Percentiles rank a stretch among this genome's conserved stretches.
phyloP scores from a whole-genome alignment of 306 rosid genomes.

The Parietaria judaica region DNA sequence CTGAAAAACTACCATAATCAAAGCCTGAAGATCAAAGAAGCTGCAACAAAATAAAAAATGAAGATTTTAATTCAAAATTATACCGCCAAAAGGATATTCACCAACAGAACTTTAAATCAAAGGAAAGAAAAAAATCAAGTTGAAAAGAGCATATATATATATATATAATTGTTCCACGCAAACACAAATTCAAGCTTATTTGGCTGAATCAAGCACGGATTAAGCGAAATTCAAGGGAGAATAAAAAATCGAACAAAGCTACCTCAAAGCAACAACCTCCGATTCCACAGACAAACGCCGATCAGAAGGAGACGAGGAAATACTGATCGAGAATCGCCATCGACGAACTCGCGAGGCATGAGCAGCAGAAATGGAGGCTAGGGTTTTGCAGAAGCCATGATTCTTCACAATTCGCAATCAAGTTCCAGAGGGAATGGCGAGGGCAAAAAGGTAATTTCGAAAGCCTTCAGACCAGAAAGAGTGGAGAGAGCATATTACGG shows the following conservation, averaged over 20 bases:
- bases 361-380: conserved; percentile 44
- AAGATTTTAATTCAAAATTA: background rate
- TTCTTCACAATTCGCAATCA: conserved; percentile 7
- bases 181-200: background rate
- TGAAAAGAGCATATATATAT: background rate
- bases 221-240: background rate
- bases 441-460: conserved; percentile 20
- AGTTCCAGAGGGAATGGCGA: background rate
- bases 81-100: background rate
- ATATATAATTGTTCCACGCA: background rate
- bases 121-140: background rate
- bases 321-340: background rate
- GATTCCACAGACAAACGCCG: background rate
- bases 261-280: background rate
- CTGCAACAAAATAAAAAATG: background rate
- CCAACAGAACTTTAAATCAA: background rate
- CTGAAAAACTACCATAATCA: conserved; percentile 20
- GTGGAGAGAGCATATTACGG: too few species aligned
- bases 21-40: conserved; percentile 16
- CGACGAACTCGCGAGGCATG: conserved; percentile 30
- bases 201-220: too few species aligned
- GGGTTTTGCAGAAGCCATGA: conserved; percentile 55
- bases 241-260: conserved; percentile 7
- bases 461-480: conserved; percentile 24
- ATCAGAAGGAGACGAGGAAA: background rate